Conservation (phyloP, 257 asterid species). For the Anisodus acutangulus region DNA sequence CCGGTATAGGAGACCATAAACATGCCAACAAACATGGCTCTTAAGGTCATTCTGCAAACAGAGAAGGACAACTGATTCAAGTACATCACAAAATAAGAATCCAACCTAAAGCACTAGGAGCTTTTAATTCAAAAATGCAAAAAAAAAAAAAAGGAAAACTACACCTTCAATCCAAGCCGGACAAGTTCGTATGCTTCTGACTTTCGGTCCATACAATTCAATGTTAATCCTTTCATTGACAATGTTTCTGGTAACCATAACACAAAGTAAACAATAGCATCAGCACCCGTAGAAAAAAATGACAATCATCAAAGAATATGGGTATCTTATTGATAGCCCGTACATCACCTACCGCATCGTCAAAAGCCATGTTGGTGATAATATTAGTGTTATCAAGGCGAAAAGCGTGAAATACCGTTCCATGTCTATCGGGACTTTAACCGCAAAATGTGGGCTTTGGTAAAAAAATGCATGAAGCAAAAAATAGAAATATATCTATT, state of each 20-base stretch:
- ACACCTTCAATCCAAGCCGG: slow-evolving; percentile 92
- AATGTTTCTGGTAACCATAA: slow-evolving; percentile 67
- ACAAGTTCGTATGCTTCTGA: slow-evolving; percentile 99
- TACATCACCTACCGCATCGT: not conserved
- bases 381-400: not conserved
- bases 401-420: not conserved
- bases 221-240: slow-evolving; percentile 95
- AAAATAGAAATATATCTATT: not conserved
- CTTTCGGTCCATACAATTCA: slow-evolving; percentile 98
- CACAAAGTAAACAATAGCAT: slow-evolving; percentile 19
- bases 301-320: not conserved
- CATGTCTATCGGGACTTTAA: not conserved
- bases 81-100: slow-evolving; percentile 17
- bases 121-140: not conserved
- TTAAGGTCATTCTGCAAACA: slow-evolving; percentile 95
- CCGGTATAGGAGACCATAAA: slow-evolving; percentile 92
- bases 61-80: slow-evolving; percentile 36
- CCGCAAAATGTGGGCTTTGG: not conserved
- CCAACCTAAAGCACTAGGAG: not conserved
- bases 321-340: not conserved
- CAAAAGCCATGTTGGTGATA: slow-evolving; percentile 11
- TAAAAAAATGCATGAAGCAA: not conserved
- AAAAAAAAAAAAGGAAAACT: slow-evolving; percentile 12
- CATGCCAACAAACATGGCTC: slow-evolving; percentile 99
- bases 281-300: not conserved